Evolutionary conservation across 768 basidiomycete species (phyloP).

Genomic region (Gloeophyllum trabeum): DNA sequence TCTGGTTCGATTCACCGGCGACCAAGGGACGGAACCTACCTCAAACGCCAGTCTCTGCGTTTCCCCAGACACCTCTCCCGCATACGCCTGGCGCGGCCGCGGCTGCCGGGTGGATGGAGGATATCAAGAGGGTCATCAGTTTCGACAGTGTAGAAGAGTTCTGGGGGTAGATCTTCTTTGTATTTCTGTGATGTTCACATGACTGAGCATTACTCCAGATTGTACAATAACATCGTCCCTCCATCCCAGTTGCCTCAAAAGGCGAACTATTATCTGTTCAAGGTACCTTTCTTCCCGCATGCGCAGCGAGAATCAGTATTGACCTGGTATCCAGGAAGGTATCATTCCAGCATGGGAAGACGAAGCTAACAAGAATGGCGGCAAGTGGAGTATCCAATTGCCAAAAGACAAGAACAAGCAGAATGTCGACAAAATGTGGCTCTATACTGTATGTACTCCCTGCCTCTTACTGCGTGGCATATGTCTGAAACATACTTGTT

Average conservation of each 20-base stretch:
- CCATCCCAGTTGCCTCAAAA: conserved; percentile 89
- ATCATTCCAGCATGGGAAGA: conserved; percentile 99
- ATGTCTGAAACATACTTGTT: background rate
- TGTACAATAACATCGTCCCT: conserved; percentile 96
- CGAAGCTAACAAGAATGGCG: conserved; percentile 91
- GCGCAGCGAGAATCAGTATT: background rate
- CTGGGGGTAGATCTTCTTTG: conserved; percentile 70
- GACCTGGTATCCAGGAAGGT: conserved; percentile 47
- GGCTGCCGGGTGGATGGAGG: conserved; percentile 96
- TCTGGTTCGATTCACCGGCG: conserved; percentile 95
- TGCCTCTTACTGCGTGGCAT: background rate
- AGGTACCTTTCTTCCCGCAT: conserved; percentile 36
- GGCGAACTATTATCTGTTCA: conserved; percentile 99
- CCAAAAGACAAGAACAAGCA: conserved; percentile 88
- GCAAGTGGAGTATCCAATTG: conserved; percentile 98
- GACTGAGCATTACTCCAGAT: conserved; percentile 26
- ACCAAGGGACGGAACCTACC: conserved; percentile 86
- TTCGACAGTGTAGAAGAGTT: conserved; percentile 99
- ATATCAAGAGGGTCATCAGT: conserved; percentile 91
- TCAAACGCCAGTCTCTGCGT: conserved; percentile 70
- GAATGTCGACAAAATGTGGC: conserved; percentile 92
- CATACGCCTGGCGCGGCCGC: conserved; percentile 65
- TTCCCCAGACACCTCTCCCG: conserved; percentile 64
- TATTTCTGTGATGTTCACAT: conserved; percentile 4
- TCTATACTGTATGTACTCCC: conserved; percentile 70